These are phyloP conservation scores for Zoysia japonica DNA, from an alignment of 176 grass and related monocot genomes.

Conservation along the genomic window DNA sequence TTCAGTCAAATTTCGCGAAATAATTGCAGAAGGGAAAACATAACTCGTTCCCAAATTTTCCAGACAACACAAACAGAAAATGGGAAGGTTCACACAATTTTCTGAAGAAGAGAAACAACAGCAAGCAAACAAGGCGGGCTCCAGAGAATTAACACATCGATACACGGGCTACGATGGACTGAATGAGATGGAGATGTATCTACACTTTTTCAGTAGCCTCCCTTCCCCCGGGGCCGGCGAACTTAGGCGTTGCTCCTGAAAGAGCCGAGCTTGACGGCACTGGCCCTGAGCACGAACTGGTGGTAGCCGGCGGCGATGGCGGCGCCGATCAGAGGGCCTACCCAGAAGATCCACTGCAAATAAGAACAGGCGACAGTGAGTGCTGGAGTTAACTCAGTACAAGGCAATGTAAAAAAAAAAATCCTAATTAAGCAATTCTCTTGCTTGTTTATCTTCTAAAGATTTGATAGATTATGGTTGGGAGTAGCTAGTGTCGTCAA, in stretches of 20 bases:
- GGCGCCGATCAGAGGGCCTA: constrained; percentile 70
- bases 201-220: constrained; percentile 32
- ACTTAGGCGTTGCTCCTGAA: constrained; percentile 56
- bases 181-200: constrained; percentile 27
- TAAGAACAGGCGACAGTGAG: neutral
- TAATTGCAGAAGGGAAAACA: neutral
- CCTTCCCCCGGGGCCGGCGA: neutral
- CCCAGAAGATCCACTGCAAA: constrained; percentile 93
- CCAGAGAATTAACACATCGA: constrained; percentile 8
- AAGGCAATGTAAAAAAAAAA: neutral
- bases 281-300: constrained; percentile 70
- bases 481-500: neutral
- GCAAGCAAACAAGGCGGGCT: constrained; percentile 7
- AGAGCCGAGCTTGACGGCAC: constrained; percentile 57
- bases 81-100: neutral
- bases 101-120: neutral
- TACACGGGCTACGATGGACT: neutral
- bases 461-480: constrained; percentile 3
- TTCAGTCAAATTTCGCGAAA: too few relatives aligned
- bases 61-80: constrained; percentile 32
- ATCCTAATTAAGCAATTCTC: neutral
- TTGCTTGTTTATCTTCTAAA: constrained; percentile 15
- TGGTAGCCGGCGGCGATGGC: constrained; percentile 70
- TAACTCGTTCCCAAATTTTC: constrained; percentile 13
- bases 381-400: neutral